phyloP scores from a whole-genome alignment of 1,284 basidiomycete genomes.

The Ceratobasidium theobromae region DNA sequence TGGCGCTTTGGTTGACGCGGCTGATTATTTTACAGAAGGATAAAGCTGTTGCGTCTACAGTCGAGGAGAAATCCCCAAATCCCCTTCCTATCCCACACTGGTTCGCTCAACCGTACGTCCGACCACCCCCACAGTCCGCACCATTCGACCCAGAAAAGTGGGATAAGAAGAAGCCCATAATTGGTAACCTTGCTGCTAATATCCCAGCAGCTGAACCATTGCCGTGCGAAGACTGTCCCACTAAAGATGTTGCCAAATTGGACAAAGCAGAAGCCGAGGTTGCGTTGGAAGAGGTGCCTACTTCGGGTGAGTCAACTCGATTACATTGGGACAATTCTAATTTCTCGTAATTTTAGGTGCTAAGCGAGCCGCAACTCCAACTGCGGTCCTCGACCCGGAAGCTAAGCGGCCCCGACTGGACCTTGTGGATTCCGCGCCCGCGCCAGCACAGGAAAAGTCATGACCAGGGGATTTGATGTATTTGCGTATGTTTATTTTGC shows the following conservation, averaged over 20 bases:
- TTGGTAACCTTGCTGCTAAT: not conserved
- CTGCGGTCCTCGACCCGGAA: not conserved
- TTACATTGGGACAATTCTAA: too few species aligned
- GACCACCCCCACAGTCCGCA: conserved; percentile 47
- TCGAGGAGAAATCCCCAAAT: conserved; percentile 38
- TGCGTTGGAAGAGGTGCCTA: not conserved
- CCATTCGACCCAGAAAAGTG: not conserved
- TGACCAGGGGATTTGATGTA: too few species aligned
- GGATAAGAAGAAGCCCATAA: not conserved
- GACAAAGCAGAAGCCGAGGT: conserved; percentile 17
- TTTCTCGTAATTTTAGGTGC: not conserved
- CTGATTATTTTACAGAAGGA: not conserved
- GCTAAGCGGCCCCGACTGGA: not conserved
- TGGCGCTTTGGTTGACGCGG: not conserved
- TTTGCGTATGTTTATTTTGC: too few species aligned
- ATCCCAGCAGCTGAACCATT: conserved; percentile 5
- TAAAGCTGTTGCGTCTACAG: conserved; percentile 39
- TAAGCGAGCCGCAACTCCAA: conserved; percentile 17
- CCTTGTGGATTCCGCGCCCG: too few species aligned
- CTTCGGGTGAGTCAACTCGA: too few species aligned
- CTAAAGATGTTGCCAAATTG: not conserved
- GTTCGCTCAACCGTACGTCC: conserved; percentile 84
- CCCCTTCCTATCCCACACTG: conserved; percentile 71
- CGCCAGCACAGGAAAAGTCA: too few species aligned
- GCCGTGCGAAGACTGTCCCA: not conserved